Base-by-base conservation (phyloP, 73 alveolate species). In the Urostyla sp. region DNA sequence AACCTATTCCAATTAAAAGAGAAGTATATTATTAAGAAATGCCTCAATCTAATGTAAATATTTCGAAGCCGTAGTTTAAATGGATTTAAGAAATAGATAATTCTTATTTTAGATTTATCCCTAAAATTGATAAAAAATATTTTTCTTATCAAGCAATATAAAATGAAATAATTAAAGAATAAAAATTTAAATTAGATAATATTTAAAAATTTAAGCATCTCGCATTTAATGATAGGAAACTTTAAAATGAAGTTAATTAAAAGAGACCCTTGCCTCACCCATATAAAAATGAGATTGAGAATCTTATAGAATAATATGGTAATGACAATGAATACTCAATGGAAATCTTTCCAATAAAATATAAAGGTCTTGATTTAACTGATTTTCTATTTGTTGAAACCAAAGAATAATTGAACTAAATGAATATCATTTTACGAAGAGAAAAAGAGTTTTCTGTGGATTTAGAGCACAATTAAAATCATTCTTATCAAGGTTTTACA, bases 401-500 rank as follows among this genome's bases (percentile, higher is more conserved):
- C 46, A 90, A 84, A 73, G 95, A 86, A 24, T 50, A 85, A 58
- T 85, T 95, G 37, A 72, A 61, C 26, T 78, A 93, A 60, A 89
- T 94, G 89, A 52, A 77, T 53, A 72, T 67, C 36, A 85, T 87
- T 72, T 63, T 95, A 46, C 79, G 84, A 30, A 45, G 75, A 21
- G 85, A 89, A 45, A 87, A 79, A 45, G 98, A 95, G 80, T 75
- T 95, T 15, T 97, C 98, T 0, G 92, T 95, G 40, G 99, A 95
- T 55, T 87, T 95, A 53, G 99, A 95, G 84, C 97, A 90, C 82
- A 98, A 95, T 66, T 78, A 86, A 48, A 75, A 73, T 55, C 84
- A 96, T 72, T 91, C 98, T 3, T 95, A 85, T 79, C 84, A 86
- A 36, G 99, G 99, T 35, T 91, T 95, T 61, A 95, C 98, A 10